Base-by-base conservation (phyloP, 1,284 basidiomycete species). In the Boletellus deceptivus region DNA sequence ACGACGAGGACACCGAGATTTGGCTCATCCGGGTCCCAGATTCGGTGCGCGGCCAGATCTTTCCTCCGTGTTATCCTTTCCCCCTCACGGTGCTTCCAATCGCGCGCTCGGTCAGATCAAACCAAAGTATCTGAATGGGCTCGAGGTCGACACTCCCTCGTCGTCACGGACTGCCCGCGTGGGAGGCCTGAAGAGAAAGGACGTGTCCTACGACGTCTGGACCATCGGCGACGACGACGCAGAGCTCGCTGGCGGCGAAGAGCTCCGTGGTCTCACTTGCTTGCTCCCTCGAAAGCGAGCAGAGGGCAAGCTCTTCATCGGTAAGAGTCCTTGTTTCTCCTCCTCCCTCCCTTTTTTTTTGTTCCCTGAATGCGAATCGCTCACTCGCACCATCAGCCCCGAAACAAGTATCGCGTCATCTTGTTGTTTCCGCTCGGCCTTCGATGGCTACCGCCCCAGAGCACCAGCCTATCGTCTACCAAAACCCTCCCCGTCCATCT, bases 11-110 rank as follows among this genome's bases (percentile, higher is more conserved):
- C 53, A 60, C 80, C 3, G 87, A 90, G 59, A 56, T 90, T 5
- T 89, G 86, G 80, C 68, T 89, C 11, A 74, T 90, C 20, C 77
- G 87, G 9, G 77, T 82, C 14, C 87, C 87, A 13, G 77, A 81
- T 6, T 74, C 74, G 40, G 87, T 89, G 62, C 55, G 85, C 73
- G 7, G 27, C 27, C 10, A 29, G 27, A 29, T 29, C 27, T 8
- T 29, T 29, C 27, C 27, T 31, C 29, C 29, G 29, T 31, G 29
- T 17, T 17, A 11, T n/a, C 34, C 13, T 17, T 35, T 9, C 27
- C 10, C 18, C 24, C 4, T 25, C 14, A 17, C n/a, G 35, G 24
- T 34, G 20, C 6, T 20, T 8, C 39, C 24, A 18, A 14, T 18
- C 14, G 18, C 24, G 33, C 18, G 17, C 4, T 24, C 24, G 3